Evolutionary conservation across 2,329 filamentous ascomycete genomes (phyloP), one percentile per base, ranked within the genome.

Genomic region (Anthostomella pinea): DNA sequence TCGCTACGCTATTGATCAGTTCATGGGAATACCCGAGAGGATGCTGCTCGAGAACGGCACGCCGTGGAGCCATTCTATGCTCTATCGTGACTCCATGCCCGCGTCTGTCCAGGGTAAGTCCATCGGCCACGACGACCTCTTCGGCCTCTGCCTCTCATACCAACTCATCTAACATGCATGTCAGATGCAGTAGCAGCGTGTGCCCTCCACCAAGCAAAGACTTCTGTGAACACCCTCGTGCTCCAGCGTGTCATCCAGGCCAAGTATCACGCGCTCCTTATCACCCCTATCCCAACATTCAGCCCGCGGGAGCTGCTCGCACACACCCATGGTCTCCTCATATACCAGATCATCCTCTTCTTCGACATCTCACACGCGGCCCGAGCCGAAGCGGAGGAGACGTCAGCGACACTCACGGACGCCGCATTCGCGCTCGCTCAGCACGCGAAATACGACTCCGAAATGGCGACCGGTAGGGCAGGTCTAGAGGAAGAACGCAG

Each of bases 261-360:
- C 6, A 45, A 43, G 3, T 49, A 49, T 18, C 35, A 36, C 5
- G 28, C 22, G 2, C 45, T 49, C 2, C 26, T 47, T 10, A n/a
- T 27, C 6, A n/a, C 38, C 1, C 36, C 41, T 3, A 9, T 26
- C 3, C 35, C 46, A 1, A 35, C 36, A 6, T 19, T 32, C 2
- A 31, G 14, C 30, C 30, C 15, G 3, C 5, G 31, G 1, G 46
- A 48, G 8, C 8, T 41, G 6, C 20, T 49, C 17, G 44, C 46
- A 10, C 45, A 39, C 3, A 40, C 38, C 1, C 46, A 49, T 14
- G 44, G 45, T 5, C 37, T 49, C 6, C 30, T 49, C 3, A 30
- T 49, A 2, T 49, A 49, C 30, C 44, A 48, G 9, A 42, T 41
- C 15, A 48, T 48, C 27, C 28, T 49, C 1, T 41, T 36, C 35